phyloP scores from a whole-genome alignment of 768 basidiomycete genomes.

The Clitopilus passeckerianus region DNA sequence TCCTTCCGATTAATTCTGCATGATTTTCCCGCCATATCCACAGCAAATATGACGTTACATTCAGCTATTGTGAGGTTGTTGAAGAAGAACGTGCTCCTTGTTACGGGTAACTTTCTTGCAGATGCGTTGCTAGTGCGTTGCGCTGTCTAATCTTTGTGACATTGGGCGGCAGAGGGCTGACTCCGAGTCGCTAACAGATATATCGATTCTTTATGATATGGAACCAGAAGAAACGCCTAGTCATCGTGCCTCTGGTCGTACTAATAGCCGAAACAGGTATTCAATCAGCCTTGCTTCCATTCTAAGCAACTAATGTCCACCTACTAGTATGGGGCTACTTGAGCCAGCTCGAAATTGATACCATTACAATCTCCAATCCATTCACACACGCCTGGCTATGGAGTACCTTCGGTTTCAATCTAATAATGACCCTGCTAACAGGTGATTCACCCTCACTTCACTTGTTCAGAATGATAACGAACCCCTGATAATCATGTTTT shows the following conservation, averaged over 20 bases:
- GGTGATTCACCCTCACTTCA: constrained; percentile 7
- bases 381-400: constrained; percentile 13
- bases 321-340: not conserved
- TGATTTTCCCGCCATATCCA: not conserved
- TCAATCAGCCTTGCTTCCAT: not conserved
- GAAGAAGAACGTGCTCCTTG: not conserved
- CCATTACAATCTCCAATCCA: not conserved
- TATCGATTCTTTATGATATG: constrained; percentile 35
- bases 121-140: constrained; percentile 2
- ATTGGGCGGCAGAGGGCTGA: no score
- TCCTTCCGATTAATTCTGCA: constrained; percentile 1
- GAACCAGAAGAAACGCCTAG: constrained; percentile 22
- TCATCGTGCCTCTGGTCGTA: constrained; percentile 19
- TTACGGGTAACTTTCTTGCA: not conserved
- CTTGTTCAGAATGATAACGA: not conserved
- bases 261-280: constrained; percentile 26
- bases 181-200: constrained; percentile 6
- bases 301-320: not conserved
- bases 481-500: not conserved
- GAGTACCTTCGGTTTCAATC: constrained; percentile 14
- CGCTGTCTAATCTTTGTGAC: no score
- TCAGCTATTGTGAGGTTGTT: not conserved
- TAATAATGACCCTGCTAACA: constrained; percentile 15
- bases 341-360: not conserved
- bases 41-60: not conserved